phyloP scores from a whole-genome alignment of 345 rosid genomes.

The Excoecaria agallocha region DNA sequence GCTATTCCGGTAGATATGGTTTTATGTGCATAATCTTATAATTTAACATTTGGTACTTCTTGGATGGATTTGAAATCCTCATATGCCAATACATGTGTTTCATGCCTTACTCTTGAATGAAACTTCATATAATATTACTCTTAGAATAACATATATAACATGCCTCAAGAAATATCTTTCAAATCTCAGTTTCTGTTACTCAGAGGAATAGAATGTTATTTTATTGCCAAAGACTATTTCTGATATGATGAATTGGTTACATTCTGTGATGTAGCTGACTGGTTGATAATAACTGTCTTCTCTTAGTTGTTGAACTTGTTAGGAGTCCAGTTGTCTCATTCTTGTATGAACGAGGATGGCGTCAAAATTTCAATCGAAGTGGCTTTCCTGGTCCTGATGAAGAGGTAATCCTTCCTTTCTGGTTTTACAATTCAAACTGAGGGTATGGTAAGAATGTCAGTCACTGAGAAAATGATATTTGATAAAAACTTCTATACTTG shows the following conservation, averaged over 20 bases:
- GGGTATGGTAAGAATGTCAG: not conserved
- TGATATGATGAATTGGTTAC: not conserved
- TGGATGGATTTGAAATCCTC: not conserved
- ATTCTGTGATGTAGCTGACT: not conserved
- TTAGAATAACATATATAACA: not conserved
- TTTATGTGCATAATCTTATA: conserved; percentile 3
- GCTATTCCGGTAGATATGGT: conserved; percentile 59
- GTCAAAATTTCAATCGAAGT: conserved; percentile 65
- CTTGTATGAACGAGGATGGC: conserved; percentile 94
- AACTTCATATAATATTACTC: not conserved
- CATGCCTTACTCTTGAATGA: not conserved
- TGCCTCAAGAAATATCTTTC: not conserved
- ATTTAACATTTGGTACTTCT: not conserved
- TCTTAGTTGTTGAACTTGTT: conserved; percentile 13
- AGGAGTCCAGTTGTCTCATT: conserved; percentile 96
- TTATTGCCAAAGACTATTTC: not conserved
- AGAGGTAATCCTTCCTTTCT: conserved; percentile 53
- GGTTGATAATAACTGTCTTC: not conserved
- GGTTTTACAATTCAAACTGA: not conserved
- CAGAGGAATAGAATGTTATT: not conserved
- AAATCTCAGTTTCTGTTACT: not conserved
- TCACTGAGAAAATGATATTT: too few relatives aligned
- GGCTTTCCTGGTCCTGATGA: conserved; percentile 97
- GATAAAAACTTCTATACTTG: too few relatives aligned
- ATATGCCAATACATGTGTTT: not conserved